These are phyloP conservation scores for Eucalyptus marginata DNA, from an alignment of 345 rosid species.

Conservation along the genomic window DNA sequence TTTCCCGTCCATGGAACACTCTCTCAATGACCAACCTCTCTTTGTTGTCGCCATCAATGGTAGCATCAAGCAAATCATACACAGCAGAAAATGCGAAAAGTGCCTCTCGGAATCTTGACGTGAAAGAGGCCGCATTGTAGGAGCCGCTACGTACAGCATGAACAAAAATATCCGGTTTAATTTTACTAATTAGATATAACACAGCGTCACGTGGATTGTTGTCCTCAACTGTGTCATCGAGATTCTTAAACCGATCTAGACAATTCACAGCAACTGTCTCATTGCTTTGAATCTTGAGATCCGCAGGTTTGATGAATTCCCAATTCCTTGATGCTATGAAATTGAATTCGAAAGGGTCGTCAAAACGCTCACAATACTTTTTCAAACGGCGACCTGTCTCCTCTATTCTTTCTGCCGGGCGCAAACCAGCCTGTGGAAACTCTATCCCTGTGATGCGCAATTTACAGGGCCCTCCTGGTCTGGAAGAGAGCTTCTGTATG, in stretches of 20 bases:
- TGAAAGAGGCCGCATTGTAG: slow-evolving; percentile 66
- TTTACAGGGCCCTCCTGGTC: slow-evolving; percentile 40
- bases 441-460: slow-evolving; percentile 83
- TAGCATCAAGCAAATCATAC: slow-evolving; percentile 55
- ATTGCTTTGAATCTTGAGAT: slow-evolving; percentile 40
- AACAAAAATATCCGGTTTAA: slow-evolving; percentile 55
- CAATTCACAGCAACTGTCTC: slow-evolving; percentile 71
- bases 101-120: slow-evolving; percentile 75
- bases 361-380: slow-evolving; percentile 59
- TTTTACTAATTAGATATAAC: slow-evolving; percentile 40
- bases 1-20: slow-evolving; percentile 54
- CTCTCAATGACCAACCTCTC: slow-evolving; percentile 48
- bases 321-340: slow-evolving; percentile 50
- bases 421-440: slow-evolving; percentile 63
- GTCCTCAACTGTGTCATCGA: slow-evolving; percentile 61
- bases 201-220: slow-evolving; percentile 51
- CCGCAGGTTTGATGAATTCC: slow-evolving; percentile 55
- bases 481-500: slow-evolving; percentile 37
- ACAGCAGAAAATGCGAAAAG: slow-evolving; percentile 52
- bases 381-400: slow-evolving; percentile 67
- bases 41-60: slow-evolving; percentile 24
- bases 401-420: slow-evolving; percentile 57
- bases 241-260: slow-evolving; percentile 26
- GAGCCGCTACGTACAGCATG: slow-evolving; percentile 38
- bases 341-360: slow-evolving; percentile 66